Evolutionary conservation across 345 rosid genomes (phyloP), one percentile per base, ranked within the genome.

Genomic region (Cardamine resedifolia): DNA sequence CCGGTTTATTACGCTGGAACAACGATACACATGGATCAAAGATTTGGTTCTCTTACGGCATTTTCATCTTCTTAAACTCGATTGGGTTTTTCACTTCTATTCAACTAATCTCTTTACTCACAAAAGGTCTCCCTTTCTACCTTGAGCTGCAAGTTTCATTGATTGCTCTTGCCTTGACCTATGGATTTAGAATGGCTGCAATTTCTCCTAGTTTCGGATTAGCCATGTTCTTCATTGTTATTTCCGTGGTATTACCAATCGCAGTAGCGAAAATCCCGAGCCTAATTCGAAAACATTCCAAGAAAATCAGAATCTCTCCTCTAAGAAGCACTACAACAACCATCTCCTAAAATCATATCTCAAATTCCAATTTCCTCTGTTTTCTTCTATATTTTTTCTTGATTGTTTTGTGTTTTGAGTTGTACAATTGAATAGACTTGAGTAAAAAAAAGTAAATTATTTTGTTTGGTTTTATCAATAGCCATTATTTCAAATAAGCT

Each of bases 91-190:
- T 63, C 39, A 70, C 66, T 15, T 63, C 76, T 2, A 31, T 70
- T 38, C 67, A 76, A 64, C 64, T 75, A 0, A 76, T 70, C 60
- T 70, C 71, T 10, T 27, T 49, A 39, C 67, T 70, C 30, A 70
- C 76, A 45, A 70, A 53, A 18, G 71, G 68, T 45, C 64, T 70
- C 1, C 72, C 76, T 47, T 76, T 70, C 41, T 58, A 63, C 53
- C 72, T 77, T 70, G 80, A 77, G 62, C 38, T 70, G 4, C 80
- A 77, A 64, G 76, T 77, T 58, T 77, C 72, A 38, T 14, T 71
- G 24, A 56, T 2, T 71, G 80, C 57, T 47, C 2, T 77, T 57
- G 66, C 67, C 45, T 76, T 76, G 10, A 77, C 76, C 28, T 77
- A 77, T 70, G 80, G 71, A 34, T 77, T 77, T 58, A 71, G 62